Evolutionary conservation across 768 basidiomycete species (phyloP).

Genomic region (Piloderma croceum): DNA sequence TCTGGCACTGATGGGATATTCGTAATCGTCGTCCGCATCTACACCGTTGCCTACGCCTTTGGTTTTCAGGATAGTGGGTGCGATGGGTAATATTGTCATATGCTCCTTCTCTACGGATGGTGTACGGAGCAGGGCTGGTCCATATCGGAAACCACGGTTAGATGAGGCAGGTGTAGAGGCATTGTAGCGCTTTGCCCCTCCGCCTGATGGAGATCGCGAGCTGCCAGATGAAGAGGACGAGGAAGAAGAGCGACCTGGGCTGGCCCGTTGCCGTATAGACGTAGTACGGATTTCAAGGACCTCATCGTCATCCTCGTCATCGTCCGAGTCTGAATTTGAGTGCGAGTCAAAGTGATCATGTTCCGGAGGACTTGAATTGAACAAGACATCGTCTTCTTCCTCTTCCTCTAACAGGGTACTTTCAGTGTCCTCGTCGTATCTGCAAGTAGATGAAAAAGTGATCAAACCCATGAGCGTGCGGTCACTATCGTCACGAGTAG

Average conservation of each 20-base stretch:
- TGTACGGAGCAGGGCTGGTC: constrained; percentile 3
- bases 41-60: constrained; percentile 40
- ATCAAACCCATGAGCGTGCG: too few species aligned
- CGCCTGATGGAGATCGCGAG: neutral
- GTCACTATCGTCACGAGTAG: neutral
- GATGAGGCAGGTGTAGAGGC: too few species aligned
- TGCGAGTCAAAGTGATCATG: constrained; percentile 19
- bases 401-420: constrained; percentile 47
- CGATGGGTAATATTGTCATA: constrained; percentile 63
- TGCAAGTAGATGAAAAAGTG: constrained; percentile 21
- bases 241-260: constrained; percentile 30
- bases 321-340: neutral
- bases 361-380: constrained; percentile 19
- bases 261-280: constrained; percentile 20
- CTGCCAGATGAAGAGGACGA: constrained; percentile 31
- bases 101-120: constrained; percentile 18
- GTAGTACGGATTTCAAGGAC: constrained; percentile 57
- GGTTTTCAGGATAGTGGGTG: constrained; percentile 85
- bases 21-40: constrained; percentile 10
- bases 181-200: too few species aligned
- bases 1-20: constrained; percentile 9
- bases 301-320: constrained; percentile 39
- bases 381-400: too few species aligned
- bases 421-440: constrained; percentile 69
- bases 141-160: too few species aligned